Conservation (phyloP, 768 basidiomycete species). For the Suillus occidentalis region DNA sequence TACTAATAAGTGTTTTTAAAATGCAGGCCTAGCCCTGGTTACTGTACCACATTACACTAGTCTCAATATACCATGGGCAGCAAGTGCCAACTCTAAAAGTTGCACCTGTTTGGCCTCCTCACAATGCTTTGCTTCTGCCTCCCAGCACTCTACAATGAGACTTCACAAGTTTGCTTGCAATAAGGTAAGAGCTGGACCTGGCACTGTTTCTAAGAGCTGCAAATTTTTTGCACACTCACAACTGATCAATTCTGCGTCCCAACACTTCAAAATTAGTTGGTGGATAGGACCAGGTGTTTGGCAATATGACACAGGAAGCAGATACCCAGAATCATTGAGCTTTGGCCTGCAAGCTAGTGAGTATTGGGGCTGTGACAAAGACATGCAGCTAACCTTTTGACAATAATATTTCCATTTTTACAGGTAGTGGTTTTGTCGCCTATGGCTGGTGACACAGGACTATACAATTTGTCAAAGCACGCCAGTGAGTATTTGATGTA, state of each 20-base stretch:
- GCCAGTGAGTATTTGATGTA: not conserved
- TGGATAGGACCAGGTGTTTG: not conserved
- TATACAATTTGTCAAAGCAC: not conserved
- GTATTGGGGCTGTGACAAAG: not conserved
- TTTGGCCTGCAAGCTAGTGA: not conserved
- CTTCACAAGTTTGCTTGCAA: not conserved
- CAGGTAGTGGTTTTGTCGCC: not conserved
- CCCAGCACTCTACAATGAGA: not conserved
- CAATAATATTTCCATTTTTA: not conserved
- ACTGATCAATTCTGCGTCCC: not conserved
- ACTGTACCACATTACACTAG: not conserved
- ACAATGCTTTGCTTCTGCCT: not conserved
- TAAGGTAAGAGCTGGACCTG: not conserved
- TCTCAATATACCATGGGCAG: not conserved
- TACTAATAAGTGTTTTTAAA: too few relatives aligned
- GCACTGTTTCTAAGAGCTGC: not conserved
- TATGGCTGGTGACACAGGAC: not conserved
- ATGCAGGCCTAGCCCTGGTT: not conserved
- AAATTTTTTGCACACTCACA: not conserved
- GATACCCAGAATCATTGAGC: not conserved
- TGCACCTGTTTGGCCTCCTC: not conserved
- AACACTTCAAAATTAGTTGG: not conserved
- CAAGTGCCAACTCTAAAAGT: not conserved
- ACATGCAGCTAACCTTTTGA: slow-evolving; percentile 1
- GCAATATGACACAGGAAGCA: not conserved